These are phyloP conservation scores for Lophium mytilinum DNA, from an alignment of 495 filamentous ascomycete species.

Conservation along the genomic window DNA sequence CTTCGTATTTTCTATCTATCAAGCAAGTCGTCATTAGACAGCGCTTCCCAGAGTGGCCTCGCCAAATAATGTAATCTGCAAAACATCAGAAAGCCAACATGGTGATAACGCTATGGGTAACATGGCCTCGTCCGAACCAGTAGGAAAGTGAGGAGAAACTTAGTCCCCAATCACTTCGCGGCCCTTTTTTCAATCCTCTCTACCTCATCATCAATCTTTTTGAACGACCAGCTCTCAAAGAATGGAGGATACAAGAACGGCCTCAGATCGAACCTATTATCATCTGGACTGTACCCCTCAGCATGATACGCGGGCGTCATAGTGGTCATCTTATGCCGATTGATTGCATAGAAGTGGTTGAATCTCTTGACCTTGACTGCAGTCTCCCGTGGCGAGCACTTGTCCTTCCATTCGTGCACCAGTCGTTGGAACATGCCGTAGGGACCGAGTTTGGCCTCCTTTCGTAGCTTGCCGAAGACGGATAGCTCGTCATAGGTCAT, in stretches of 20 bases:
- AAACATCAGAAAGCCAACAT: too few species aligned
- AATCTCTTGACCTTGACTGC: slow-evolving; percentile 63
- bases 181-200: slow-evolving; percentile 27
- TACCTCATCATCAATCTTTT: slow-evolving; percentile 28
- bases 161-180: slow-evolving; percentile 24
- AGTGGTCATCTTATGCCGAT: slow-evolving; percentile 41
- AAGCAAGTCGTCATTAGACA: too few species aligned
- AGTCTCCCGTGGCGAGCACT: slow-evolving; percentile 34
- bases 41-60: too few species aligned
- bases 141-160: too few species aligned
- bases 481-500: slow-evolving; percentile 46
- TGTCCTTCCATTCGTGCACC: slow-evolving; percentile 59
- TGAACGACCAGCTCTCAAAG: slow-evolving; percentile 24
- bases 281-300: slow-evolving; percentile 46
- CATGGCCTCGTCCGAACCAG: too few species aligned
- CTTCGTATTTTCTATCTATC: too few species aligned
- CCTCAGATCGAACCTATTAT: slow-evolving; percentile 56
- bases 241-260: slow-evolving; percentile 35
- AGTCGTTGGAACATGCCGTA: slow-evolving; percentile 63
- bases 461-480: slow-evolving; percentile 58
- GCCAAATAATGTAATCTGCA: too few species aligned
- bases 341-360: slow-evolving; percentile 53
- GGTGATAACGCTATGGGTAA: too few species aligned
- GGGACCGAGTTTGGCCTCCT: slow-evolving; percentile 64
- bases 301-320: slow-evolving; percentile 29